Percentiles rank a stretch among this genome's conserved stretches.
Evolutionary conservation across 2,329 filamentous ascomycete genomes (phyloP).

Genomic region (Trichoderma hamatum): DNA sequence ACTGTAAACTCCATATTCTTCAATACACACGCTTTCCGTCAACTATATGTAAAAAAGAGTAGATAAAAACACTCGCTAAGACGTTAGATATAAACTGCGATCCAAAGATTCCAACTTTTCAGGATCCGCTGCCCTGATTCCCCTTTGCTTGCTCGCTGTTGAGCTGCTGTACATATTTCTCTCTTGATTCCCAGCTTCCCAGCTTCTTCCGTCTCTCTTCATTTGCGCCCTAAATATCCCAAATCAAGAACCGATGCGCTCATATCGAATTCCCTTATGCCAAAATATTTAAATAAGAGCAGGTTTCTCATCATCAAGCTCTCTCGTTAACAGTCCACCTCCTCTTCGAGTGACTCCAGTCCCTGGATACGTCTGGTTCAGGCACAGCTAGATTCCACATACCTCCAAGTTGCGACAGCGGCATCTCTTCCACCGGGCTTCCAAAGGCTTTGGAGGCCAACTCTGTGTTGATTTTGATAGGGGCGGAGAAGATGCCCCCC

Average conservation of each 20-base stretch:
- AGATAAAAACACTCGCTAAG: not conserved
- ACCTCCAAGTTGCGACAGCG: constrained; percentile 43
- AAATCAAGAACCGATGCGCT: not conserved
- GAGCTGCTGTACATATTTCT: not conserved
- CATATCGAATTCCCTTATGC: not conserved
- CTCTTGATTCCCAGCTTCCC: not conserved
- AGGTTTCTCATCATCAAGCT: constrained; percentile 28
- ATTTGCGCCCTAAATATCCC: not conserved
- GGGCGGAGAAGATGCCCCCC: constrained; percentile 39
- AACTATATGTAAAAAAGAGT: not conserved
- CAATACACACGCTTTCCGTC: not conserved
- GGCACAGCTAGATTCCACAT: constrained; percentile 51
- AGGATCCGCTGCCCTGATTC: not conserved
- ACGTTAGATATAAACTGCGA: not conserved
- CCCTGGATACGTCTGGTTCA: constrained; percentile 51
- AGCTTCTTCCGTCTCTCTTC: not conserved
- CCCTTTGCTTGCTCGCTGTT: not conserved
- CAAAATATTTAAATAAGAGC: not conserved
- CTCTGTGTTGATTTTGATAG: constrained; percentile 42
- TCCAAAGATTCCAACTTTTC: not conserved
- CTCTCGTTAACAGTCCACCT: constrained; percentile 61
- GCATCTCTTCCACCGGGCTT: constrained; percentile 39
- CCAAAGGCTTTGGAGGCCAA: constrained; percentile 34
- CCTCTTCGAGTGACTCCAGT: constrained; percentile 52
- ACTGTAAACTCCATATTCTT: not conserved